Base-by-base conservation (phyloP, 768 basidiomycete species). In the Cystofilobasidium capitatum region DNA sequence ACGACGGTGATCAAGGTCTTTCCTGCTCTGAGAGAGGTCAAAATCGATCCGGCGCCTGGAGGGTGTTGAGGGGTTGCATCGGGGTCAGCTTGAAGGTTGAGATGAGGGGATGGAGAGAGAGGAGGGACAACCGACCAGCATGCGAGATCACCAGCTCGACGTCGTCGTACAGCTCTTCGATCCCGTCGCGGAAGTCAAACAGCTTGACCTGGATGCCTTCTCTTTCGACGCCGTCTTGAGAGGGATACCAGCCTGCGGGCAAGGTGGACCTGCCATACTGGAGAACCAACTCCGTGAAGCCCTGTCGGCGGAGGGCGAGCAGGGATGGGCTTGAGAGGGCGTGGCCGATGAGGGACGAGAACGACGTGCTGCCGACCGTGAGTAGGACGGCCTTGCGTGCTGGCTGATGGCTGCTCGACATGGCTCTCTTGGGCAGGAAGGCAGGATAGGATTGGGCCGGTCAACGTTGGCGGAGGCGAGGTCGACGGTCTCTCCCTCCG, bases 1-100 rank as follows among this genome's bases (percentile, higher is more conserved):
- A 92, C 92, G 3, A 96, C 85, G 5, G 89, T 87, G 70, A 99
- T 86, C 71, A 99, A 79, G 9, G 84, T 82, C 73, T 88, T 91
- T 57, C 81, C 81, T 59, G 83, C 79, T 37, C 91, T 81, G 58
- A 97, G 80, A 13, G 86, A 89, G 54, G 94, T 89, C 36, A 98
- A 81, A 73, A 98, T 92, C 5, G 94, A 96, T 14, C 94, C 94
- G 26, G 94, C 88, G 62, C 94, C 94, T 97, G 69, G 14, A 26
- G 29, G 26, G 7, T 67, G 59, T 45, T 47, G 49, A 31, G 39
- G 33, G 36, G 24, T 5, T 7, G 12, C 3, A 13, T 12, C 17
- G 24, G 22, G 47, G 26, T 36, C 45, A 62, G 54, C 37, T 24
- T 47, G 31, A 3, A 14, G 29, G 13, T 44, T 13, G 5, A 33